Base-by-base conservation (phyloP, 2,329 filamentous ascomycete species). In the Trichoderma cornu-damae region DNA sequence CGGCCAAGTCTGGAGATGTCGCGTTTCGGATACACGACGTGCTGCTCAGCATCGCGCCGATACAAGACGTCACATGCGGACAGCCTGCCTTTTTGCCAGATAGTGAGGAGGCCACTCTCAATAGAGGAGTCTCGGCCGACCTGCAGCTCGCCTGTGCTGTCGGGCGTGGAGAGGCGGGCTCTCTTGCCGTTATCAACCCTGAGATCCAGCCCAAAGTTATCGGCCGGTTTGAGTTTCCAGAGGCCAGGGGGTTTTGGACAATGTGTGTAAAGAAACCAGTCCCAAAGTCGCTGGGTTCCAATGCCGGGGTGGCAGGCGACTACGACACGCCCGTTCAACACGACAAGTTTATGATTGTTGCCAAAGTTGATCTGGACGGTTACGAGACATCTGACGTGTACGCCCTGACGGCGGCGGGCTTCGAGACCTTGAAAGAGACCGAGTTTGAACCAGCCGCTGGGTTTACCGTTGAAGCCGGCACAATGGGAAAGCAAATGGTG, bases 371-470 rank as follows among this genome's bases (percentile, higher is more conserved):
- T 47, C 72, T 83, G 18, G 83, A 86, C 58, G 87, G 85, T 1
- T 86, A 84, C 58, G 89, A 93, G 70, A 86, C 84, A 42, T 93
- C 90, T 1, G 85, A 89, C 56, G 86, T 95, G 2, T 92, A 92
- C 65, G 81, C 83, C 38, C 77, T 93, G 37, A 88, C 86, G n/a
- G 83, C 82, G 1, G 84, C 85, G 28, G 85, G 85, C 3, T 85
- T 95, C 59, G 86, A 91, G 68, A 84, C 88, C 37, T 79, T 93
- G 6, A 83, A 84, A 34, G 90, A 87, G 37, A 90, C 91, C 0
- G 94, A 99, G 66, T 96, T 97, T 68, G 95, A 99, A 61, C 85
- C 88, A 3, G 89, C 90, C 44, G 90, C 92, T 61, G 94, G 92
- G 24, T 83, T 87, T 30, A 96, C 94, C 0, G 80, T 97, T 46